A percentile compares a stretch with the other conserved stretches of the same genome.
phyloP scores from a whole-genome alignment of 2,329 filamentous ascomycete genomes.

The Ophiostoma ips region DNA sequence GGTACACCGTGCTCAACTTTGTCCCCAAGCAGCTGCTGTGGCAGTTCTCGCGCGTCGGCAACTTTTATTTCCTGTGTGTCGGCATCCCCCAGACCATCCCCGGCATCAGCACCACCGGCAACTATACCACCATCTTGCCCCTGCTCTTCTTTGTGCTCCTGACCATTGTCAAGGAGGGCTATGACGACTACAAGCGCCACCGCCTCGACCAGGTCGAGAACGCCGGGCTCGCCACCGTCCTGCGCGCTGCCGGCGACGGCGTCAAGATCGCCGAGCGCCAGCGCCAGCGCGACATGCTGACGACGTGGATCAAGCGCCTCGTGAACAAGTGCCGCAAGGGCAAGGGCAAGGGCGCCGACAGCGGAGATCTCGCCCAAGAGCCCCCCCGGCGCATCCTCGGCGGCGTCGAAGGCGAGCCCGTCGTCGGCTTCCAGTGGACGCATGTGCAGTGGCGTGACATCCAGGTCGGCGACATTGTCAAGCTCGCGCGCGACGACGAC shows the following conservation, averaged over 20 bases:
- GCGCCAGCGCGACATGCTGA: neutral
- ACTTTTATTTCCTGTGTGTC: constrained; percentile 77
- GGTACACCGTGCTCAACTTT: constrained; percentile 76
- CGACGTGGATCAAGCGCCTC: neutral
- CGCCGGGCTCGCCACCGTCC: constrained; percentile 32
- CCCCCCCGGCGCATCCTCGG: constrained; percentile 1
- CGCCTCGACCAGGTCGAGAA: constrained; percentile 75
- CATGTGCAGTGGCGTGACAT: constrained; percentile 30
- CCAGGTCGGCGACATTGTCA: constrained; percentile 35
- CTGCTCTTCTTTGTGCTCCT: constrained; percentile 63
- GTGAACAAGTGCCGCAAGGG: no score
- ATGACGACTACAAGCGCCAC: constrained; percentile 70
- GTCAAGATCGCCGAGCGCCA: neutral
- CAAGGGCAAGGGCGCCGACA: neutral
- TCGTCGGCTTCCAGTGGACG: constrained; percentile 29
- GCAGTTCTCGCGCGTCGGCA: constrained; percentile 74
- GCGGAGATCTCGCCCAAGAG: neutral
- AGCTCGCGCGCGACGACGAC: constrained; percentile 53
- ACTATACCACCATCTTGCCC: constrained; percentile 59
- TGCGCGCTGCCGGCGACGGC: constrained; percentile 19
- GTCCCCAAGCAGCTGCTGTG: constrained; percentile 72
- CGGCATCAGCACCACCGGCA: constrained; percentile 62
- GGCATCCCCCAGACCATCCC: constrained; percentile 74
- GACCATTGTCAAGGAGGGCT: constrained; percentile 75
- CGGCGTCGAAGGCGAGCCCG: neutral